Base-by-base conservation (phyloP, 257 asterid genomes). In the Ligustrum vulgare region DNA sequence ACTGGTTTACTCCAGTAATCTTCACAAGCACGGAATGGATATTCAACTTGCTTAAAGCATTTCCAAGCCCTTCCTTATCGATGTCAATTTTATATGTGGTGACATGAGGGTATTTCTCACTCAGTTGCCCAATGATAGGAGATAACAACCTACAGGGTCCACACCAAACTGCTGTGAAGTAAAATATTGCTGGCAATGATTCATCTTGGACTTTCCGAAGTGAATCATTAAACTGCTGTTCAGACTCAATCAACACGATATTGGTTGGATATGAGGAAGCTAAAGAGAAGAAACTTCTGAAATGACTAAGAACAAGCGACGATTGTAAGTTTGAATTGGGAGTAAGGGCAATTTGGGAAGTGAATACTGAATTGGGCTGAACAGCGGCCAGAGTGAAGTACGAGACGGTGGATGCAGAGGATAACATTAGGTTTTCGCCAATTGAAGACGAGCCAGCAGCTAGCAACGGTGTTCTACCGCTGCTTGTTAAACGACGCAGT, bases 111-210 rank as follows among this genome's bases (percentile, higher is more conserved):
- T 93, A 93, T 77, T 87, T 85, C 91, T 90, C 96, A 69, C 93
- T 89, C 77, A 95, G 86, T 83, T 91, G 96, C 74, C 84, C 91
- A 75, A 94, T 82, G 22, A 91, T 43, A 63, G 99, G 98, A 71
- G 98, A 86, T 71, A 95, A 80, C 74, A 93, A 76, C 79, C 91
- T 91, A 95, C 99, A 95, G 70, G 99, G 99, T 68, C 92, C 97
- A 77, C 99, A 95, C 99, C 99, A 95, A 84, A 79, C 97, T 31
- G 99, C 99, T 4, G 99, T 95, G 62, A 89, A 95, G 89, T 95
- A 95, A 87, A 95, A 93, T 80, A 94, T 76, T 9, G 97, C 90
- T 16, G 97, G 97, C 86, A 87, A 82, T 37, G 92, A 89, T 74
- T 95, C 99, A 77, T 90, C 97, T 86, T 87, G 79, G 70, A 85